Evolutionary conservation across 345 rosid species (phyloP).

Genomic region (Salix udensis): DNA sequence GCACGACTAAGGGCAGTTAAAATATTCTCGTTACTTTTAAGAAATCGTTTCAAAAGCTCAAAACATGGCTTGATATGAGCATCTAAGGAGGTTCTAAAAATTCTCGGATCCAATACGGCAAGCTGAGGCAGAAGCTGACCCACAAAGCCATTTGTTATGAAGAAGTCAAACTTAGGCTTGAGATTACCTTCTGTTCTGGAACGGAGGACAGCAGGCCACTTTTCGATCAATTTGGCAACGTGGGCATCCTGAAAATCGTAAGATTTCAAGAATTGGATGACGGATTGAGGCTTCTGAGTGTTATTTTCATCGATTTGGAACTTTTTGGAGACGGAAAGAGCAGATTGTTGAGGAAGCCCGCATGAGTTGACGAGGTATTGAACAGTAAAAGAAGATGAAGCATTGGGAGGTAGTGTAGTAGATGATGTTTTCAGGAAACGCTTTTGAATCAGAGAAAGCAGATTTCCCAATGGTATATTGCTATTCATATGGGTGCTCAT

Average conservation of each 20-base stretch:
- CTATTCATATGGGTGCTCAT: no score
- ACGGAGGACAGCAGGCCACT: slow-evolving; percentile 3
- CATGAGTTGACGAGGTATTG: no score
- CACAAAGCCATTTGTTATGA: slow-evolving; percentile 10
- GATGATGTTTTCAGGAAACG: no score
- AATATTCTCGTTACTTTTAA: slow-evolving; percentile 12
- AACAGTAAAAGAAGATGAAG: no score
- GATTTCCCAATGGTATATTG: no score
- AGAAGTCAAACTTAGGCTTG: slow-evolving; percentile 22
- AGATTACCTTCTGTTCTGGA: slow-evolving; percentile 9
- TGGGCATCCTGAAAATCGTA: slow-evolving; percentile 15
- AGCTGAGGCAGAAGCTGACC: slow-evolving; percentile 17
- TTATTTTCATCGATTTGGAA: no score
- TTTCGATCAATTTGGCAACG: slow-evolving; percentile 15
- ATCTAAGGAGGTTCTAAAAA: slow-evolving; percentile 9
- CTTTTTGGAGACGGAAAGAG: no score
- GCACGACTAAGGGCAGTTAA: slow-evolving; percentile 12
- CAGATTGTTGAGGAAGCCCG: no score
- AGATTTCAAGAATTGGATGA: slow-evolving; percentile 10
- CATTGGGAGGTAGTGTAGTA: no score
- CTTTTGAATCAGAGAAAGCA: no score
- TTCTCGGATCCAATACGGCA: slow-evolving; percentile 9
- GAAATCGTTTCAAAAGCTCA: slow-evolving; percentile 7
- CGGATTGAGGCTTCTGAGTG: no score
- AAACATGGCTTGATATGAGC: slow-evolving; percentile 16